These are phyloP conservation scores for Phylloporus scabripes DNA, from an alignment of 768 basidiomycete genomes.

Conservation along the genomic window DNA sequence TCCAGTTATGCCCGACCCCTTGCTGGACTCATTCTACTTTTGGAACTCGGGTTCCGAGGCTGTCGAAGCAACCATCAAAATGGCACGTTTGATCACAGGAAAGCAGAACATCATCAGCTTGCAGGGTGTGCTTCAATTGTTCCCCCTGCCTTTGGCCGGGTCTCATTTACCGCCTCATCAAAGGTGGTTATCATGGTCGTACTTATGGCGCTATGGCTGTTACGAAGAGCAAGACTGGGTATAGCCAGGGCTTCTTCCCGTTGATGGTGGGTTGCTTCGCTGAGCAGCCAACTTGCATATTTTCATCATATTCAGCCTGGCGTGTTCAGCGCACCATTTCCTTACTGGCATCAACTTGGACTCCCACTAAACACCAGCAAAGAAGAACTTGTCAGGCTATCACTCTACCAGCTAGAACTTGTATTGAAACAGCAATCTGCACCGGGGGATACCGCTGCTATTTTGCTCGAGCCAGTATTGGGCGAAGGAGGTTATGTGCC, in stretches of 20 bases:
- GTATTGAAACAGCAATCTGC: slow-evolving; percentile 74
- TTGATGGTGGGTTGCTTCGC: slow-evolving; percentile 59
- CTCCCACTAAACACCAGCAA: slow-evolving; percentile 50
- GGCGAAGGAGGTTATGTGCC: slow-evolving; percentile 96
- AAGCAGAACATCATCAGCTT: slow-evolving; percentile 86
- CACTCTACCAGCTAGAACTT: slow-evolving; percentile 78
- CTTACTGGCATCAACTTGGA: slow-evolving; percentile 88
- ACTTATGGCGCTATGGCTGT: slow-evolving; percentile 92
- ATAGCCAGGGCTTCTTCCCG: slow-evolving; percentile 72
- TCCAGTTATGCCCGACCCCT: slow-evolving; percentile 85
- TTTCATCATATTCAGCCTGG: slow-evolving; percentile 53
- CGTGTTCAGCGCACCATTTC: slow-evolving; percentile 76
- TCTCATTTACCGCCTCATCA: neutral
- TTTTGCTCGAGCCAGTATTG: slow-evolving; percentile 87
- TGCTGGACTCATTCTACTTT: slow-evolving; percentile 94
- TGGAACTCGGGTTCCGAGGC: slow-evolving; percentile 97
- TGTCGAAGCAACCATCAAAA: slow-evolving; percentile 83
- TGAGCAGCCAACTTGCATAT: neutral
- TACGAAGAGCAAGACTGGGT: slow-evolving; percentile 91
- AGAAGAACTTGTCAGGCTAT: slow-evolving; percentile 52
- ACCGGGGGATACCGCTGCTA: slow-evolving; percentile 86
- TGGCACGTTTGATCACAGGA: slow-evolving; percentile 73
- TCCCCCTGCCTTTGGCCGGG: neutral
- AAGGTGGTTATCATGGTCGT: slow-evolving; percentile 84
- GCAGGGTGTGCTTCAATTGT: slow-evolving; percentile 53